Evolutionary conservation across 768 basidiomycete species (phyloP), one percentile per base, ranked within the genome.

Genomic region (Pisolithus microcarpus): DNA sequence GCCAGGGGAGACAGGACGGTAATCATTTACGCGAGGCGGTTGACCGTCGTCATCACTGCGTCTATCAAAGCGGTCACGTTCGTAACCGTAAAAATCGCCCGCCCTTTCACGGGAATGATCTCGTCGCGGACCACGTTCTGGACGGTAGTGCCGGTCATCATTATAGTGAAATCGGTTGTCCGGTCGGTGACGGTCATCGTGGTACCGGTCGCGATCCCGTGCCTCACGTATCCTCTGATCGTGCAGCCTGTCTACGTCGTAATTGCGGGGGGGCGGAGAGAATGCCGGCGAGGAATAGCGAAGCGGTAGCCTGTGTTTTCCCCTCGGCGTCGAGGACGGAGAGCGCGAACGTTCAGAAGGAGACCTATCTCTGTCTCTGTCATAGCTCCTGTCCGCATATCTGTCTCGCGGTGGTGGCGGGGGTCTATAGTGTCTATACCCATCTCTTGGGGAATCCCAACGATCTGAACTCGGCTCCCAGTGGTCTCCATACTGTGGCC

Each of bases 161-260:
- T 43, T 31, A 5, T 46, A 31, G 30, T 55, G 46, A 3, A 30
- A 38, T 19, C 46, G 49, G 24, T 31, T 54, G 48, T 40, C 57
- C 30, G 28, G 56, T n/a, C 34, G 37, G 46, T 53, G 39, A 34
- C 46, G 50, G 23, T 49, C 58, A 52, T 60, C 55, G 39, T 61
- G 1, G 39, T 58, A 47, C 49, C 61, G 49, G 30, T 49, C 48
- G 66, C 64, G 21, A 57, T 72, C 52, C 69, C 67, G 38, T 43
- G 68, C 63, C 56, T 74, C 59, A 67, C 71, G 28, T 72, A 69
- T 46, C 61, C 60, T 46, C 67, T 72, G 54, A 39, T 73, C 70
- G 43, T 70, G 65, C 40, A 54, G 43, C 50, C 64, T 60, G 49
- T 71, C 71, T 13, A 65, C 52, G 47, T 59, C 64, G 51, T 69